A percentile compares a stretch with the other conserved stretches of the same genome.
Conservation (phyloP, 352 stramenopile genomes). For the Globisporangium perplexum region DNA sequence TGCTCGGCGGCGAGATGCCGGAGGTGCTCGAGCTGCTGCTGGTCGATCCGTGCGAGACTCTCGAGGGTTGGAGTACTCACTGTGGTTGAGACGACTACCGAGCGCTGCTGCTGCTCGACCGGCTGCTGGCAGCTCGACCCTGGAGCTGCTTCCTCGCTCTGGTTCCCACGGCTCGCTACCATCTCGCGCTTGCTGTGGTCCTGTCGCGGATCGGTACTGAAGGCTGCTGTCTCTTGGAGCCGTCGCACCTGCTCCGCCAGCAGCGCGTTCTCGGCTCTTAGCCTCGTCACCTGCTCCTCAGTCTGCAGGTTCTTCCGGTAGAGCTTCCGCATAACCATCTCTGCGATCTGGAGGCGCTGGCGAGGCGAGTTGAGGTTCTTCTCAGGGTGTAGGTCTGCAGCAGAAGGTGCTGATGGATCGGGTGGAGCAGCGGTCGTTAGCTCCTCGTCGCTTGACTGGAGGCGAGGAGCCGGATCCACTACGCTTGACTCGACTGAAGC, state of each 20-base stretch:
- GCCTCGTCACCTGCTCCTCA: constrained; percentile 21
- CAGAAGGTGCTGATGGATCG: too few relatives aligned
- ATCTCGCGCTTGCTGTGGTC: background rate
- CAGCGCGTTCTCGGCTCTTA: constrained; percentile 22
- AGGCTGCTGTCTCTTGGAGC: background rate
- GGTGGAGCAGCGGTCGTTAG: background rate
- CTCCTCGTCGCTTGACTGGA: background rate
- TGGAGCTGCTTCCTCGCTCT: background rate
- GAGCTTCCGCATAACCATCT: constrained; percentile 58
- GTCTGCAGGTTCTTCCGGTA: constrained; percentile 46
- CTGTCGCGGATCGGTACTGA: background rate
- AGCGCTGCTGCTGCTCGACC: background rate
- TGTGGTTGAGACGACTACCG: background rate
- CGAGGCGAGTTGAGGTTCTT: constrained; percentile 29
- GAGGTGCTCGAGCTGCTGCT: constrained; percentile 41
- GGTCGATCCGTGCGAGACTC: constrained; percentile 28
- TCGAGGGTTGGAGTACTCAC: constrained; percentile 18
- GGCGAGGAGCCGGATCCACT: background rate
- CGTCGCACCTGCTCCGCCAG: constrained; percentile 15
- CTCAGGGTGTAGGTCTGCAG: background rate
- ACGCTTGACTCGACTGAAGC: background rate
- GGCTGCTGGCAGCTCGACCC: background rate
- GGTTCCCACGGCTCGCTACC: background rate
- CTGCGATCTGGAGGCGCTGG: constrained; percentile 39
- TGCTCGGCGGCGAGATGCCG: constrained; percentile 42